Evolutionary conservation across 306 rosid genomes (phyloP).

Genomic region (Urtica urens): DNA sequence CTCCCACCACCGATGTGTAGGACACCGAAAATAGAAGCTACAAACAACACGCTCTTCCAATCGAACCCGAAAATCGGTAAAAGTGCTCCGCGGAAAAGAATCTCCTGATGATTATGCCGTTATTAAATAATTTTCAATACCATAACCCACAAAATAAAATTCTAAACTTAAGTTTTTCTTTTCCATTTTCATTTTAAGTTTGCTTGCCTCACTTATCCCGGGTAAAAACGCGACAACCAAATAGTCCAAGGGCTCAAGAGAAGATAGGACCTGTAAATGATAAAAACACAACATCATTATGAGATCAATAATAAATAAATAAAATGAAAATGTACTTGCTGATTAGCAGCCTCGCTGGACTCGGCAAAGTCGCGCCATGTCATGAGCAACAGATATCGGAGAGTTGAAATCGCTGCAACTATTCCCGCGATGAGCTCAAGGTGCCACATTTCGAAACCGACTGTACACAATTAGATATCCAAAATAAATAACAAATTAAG

Average conservation of each 20-base stretch:
- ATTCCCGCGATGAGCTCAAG: constrained; percentile 77
- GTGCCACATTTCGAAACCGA: constrained; percentile 86
- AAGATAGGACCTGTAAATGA: constrained; percentile 59
- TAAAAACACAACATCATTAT: constrained; percentile 15
- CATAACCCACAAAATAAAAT: constrained; percentile 9
- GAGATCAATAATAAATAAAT: constrained; percentile 1
- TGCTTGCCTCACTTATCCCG: constrained; percentile 74
- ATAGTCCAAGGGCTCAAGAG: constrained; percentile 76
- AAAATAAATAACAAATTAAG: background rate
- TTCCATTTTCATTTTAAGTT: too few species aligned
- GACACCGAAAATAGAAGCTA: constrained; percentile 65
- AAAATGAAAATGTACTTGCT: constrained; percentile 77
- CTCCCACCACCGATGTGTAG: constrained; percentile 74
- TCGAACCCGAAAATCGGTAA: constrained; percentile 71
- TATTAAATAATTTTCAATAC: background rate
- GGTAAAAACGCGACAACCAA: constrained; percentile 55
- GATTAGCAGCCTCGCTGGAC: constrained; percentile 85
- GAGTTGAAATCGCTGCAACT: constrained; percentile 53
- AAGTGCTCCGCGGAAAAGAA: constrained; percentile 84
- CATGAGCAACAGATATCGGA: constrained; percentile 58
- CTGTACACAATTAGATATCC: constrained; percentile 25
- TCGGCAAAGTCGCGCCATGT: constrained; percentile 79
- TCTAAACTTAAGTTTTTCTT: background rate
- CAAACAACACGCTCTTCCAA: constrained; percentile 53
- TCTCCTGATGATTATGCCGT: constrained; percentile 41